Percentiles rank a stretch among this genome's conserved stretches.
These are phyloP conservation scores for Vaccinium myrtillus DNA, from an alignment of 148 eudicot genomes.

Conservation along the genomic window DNA sequence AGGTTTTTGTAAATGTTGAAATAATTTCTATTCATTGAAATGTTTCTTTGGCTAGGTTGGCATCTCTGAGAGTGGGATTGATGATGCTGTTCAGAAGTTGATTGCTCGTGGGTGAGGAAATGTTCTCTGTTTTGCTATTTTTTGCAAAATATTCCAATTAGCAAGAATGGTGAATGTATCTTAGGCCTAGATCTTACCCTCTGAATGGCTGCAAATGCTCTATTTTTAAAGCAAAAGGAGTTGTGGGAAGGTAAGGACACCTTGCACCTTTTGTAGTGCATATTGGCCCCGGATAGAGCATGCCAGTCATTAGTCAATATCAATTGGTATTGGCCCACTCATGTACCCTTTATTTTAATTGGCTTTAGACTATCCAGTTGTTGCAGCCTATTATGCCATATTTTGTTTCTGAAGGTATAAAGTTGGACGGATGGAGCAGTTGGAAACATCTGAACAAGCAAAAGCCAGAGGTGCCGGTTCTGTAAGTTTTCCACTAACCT, in stretches of 20 bases:
- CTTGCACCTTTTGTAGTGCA: conserved; percentile 13
- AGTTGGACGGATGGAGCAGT: conserved; percentile 94
- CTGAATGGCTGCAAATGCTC: neutral
- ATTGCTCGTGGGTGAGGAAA: conserved; percentile 83
- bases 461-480: conserved; percentile 80
- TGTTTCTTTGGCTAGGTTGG: conserved; percentile 66
- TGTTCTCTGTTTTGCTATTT: neutral
- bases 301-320: neutral
- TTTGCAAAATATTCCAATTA: neutral
- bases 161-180: neutral
- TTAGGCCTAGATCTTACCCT: neutral
- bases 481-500: conserved; percentile 50
- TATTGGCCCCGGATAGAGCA: neutral
- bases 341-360: neutral
- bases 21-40: neutral
- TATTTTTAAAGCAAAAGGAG: neutral
- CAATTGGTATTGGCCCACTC: neutral
- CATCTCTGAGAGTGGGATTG: conserved; percentile 88
- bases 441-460: conserved; percentile 90
- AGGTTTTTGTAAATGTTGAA: neutral
- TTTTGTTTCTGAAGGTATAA: conserved; percentile 62
- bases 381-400: neutral
- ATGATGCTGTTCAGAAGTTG: conserved; percentile 94
- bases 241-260: neutral
- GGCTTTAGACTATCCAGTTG: neutral